phyloP scores from a whole-genome alignment of 176 grass and related monocot species.

The Avena insularis region DNA sequence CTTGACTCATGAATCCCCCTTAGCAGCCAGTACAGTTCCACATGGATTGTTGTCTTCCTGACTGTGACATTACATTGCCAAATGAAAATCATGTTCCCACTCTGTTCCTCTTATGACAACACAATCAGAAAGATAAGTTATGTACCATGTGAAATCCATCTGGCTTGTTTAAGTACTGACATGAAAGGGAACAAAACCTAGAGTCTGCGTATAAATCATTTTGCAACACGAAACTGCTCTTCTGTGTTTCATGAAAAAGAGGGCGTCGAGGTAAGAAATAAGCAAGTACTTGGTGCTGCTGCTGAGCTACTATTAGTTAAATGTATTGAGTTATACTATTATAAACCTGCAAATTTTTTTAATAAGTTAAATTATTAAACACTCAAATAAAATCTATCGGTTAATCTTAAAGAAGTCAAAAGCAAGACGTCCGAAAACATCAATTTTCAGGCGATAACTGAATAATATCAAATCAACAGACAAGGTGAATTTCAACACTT shows the following conservation, averaged over 20 bases:
- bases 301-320: neutral
- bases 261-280: neutral
- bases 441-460: neutral
- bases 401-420: neutral
- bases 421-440: neutral
- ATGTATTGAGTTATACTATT: neutral
- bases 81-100: constrained; percentile 28
- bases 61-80: constrained; percentile 26
- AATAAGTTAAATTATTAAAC: neutral
- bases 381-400: neutral
- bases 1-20: constrained; percentile 16
- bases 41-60: constrained; percentile 25
- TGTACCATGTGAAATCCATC: constrained; percentile 33
- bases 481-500: neutral
- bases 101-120: constrained; percentile 16
- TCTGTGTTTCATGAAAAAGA: constrained; percentile 15
- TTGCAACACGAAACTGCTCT: constrained; percentile 25
- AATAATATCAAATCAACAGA: neutral
- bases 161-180: neutral
- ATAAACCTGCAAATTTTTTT: neutral
- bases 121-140: constrained; percentile 28
- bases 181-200: neutral
- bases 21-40: constrained; percentile 25
- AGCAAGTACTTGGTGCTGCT: neutral
- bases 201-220: neutral